phyloP scores from a whole-genome alignment of 345 rosid species.

The Brassica incana region DNA sequence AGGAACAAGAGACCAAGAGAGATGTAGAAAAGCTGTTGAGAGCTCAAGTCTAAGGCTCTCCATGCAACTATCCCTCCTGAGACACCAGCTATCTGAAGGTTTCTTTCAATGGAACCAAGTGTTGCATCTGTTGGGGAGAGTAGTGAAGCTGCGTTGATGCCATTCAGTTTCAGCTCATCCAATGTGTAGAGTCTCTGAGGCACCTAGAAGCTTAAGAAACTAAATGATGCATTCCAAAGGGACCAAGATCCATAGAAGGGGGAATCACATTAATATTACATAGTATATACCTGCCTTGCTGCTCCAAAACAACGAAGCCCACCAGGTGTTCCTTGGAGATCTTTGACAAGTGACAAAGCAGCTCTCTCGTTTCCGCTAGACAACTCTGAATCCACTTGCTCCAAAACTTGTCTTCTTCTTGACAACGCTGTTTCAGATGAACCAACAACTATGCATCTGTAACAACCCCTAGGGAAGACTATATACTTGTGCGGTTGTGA shows the following conservation, averaged over 20 bases:
- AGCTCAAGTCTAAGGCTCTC: constrained; percentile 55
- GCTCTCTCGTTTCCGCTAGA: constrained; percentile 75
- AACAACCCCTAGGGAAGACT: constrained; percentile 24
- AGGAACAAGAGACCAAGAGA: constrained; percentile 67
- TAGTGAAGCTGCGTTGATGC: constrained; percentile 67
- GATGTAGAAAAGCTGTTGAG: constrained; percentile 62
- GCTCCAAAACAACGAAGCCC: constrained; percentile 81
- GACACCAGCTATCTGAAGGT: constrained; percentile 65
- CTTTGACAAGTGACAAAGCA: constrained; percentile 68
- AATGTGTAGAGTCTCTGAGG: constrained; percentile 86
- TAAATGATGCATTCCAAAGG: background rate
- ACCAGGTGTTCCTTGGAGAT: constrained; percentile 71
- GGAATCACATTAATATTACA: background rate
- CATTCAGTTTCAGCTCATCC: constrained; percentile 83
- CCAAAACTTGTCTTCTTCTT: constrained; percentile 48
- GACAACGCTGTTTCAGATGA: constrained; percentile 50
- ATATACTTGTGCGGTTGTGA: constrained; percentile 25
- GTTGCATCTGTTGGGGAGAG: constrained; percentile 80
- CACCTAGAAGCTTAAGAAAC: constrained; percentile 41
- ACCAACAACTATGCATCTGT: constrained; percentile 33
- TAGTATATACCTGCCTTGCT: constrained; percentile 60
- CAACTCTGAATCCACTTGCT: constrained; percentile 69
- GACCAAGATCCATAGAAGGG: background rate
- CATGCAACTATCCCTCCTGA: constrained; percentile 65
- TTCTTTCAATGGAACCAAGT: constrained; percentile 75